Base-by-base conservation (phyloP, 2,329 filamentous ascomycete species). In the Fusarium pseudocircinatum region DNA sequence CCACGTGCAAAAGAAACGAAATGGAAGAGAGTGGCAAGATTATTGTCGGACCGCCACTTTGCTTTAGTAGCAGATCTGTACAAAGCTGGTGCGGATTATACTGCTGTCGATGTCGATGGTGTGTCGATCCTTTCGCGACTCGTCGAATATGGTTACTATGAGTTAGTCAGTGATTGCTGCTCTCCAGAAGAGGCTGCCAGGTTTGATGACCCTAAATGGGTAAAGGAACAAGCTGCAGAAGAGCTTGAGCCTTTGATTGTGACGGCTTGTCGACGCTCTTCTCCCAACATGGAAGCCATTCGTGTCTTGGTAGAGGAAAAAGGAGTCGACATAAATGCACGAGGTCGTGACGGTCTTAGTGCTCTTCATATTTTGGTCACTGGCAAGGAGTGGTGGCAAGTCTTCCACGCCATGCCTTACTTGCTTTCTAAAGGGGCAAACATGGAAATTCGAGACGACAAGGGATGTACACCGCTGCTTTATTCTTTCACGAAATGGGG, bases 281-380 rank as follows among this genome's bases (percentile, higher is more conserved):
- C 65, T 28, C 69, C 71, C 24, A 76, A 73, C 15, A 74, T 76
- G 66, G 66, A 64, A 18, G 56, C 66, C n/a, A 43, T 76, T 40
- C 59, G 60, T 12, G 36, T 73, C 5, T 46, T 76, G 30, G 66
- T 76, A 26, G 72, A 75, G 47, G 63, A 72, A 34, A 76, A 75
- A 28, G 46, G 34, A 1, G 60, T 57, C 6, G 28, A 60, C 39
- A 30, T 71, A 46, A 54, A 71, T n/a, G 58, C 63, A 4, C 22
- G 34, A 28, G 39, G 22, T 3, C 13, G 7, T 4, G 22, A 14
- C 1, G n/a, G 54, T 28, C 16, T 16, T 20, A 46, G 40, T 32
- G 57, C 69, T 7, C 63, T 76, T 15, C 69, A 76, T 50, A 4
- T 43, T 6, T 54, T 76, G 13, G 58, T 72, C 28, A 10, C 5